Evolutionary conservation across 2,329 filamentous ascomycete genomes (phyloP), one percentile per base, ranked within the genome.

Genomic region (Claviceps pazoutovae): DNA sequence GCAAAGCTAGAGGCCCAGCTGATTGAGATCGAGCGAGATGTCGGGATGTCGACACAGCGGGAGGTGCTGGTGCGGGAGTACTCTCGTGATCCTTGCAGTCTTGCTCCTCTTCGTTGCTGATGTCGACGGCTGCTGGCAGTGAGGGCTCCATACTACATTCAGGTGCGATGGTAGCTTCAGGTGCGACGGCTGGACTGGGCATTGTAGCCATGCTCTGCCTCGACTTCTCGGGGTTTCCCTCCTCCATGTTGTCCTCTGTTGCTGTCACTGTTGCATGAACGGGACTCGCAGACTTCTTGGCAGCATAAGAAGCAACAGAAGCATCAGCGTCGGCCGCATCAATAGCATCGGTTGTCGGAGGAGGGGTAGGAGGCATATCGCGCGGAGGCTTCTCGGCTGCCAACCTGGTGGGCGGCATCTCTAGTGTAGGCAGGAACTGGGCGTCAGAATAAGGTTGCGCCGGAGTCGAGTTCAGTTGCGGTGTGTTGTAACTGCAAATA

Each of bases 21-120:
- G 68, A 70, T 17, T 70, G 67, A 30, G 67, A 70, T 39, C 68
- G 61, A 38, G 57, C 57, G 2, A 68, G 48, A 3, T 61, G 59
- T 49, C 66, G 61, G 11, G 61, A 49, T 45, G 51, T 56, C 14
- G 42, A 17, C n/a, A 38, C 13, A 17, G 44, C 16, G n/a, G 21
- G 30, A 26, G 37, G 26, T 19, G 38, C 46, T 11, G 26, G 49
- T 44, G 50, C 19, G 39, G 26, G 49, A 37, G 50, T 39, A 19
- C 36, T 13, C 13, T 38, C 51, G 34, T 17, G 14, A 16, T 14
- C 9, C 21, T 21, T 26, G 13, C 6, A 37, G 9, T 21, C 34
- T n/a, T n/a, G 36, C 36, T 52, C 43, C 21, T 50, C 43, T 11
- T 37, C 44, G 4, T 46, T 30, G n/a, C 19, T 36, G 1, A 37